Evolutionary conservation across 176 grass and related monocot species (phyloP), one percentile per base, ranked within the genome.

Genomic region (Musa beccarii): DNA sequence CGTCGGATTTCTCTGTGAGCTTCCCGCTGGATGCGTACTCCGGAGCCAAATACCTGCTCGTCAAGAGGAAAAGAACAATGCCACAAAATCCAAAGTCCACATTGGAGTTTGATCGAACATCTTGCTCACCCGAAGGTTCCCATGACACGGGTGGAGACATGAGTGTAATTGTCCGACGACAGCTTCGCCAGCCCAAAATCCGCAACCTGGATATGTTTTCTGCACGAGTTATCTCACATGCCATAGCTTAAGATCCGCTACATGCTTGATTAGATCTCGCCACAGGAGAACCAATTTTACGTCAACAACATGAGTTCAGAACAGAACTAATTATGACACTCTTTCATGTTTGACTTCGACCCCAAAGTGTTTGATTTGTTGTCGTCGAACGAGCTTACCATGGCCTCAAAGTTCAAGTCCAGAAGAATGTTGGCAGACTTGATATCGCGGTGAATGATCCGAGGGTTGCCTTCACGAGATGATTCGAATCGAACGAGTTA

Each of bases 141-240:
- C 92, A 96, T 96, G 63, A 96, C 90, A 69, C 92, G 92, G 17
- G 92, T 96, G 17, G 92, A 96, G 63, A 96, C 92, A 61, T 96
- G 92, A 10, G 92, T 92, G 81, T 90, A 86, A 75, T 83, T 96
- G 84, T 96, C 92, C 1, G 85, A 83, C 23, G 89, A 89, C 61
- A 96, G 69, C 75, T 89, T 96, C 43, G 92, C 92, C 1, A 96
- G 76, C 26, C 89, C 92, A 71, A 91, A 91, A 29, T 91, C 89
- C 0, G 89, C 89, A 2, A 91, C 88, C 88, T 90, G 78, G 2
- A 80, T 11, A 49, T 66, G 51, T 43, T 43, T 43, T 43, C 34
- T 43, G 34, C 34, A 43, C 6, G 34, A 43, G 34, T 43, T 43
- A 43, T 43, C 34, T 43, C 34, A 43, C 34, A 43, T 5, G 0